Conservation (phyloP, 345 rosid species). For the Cardamine resedifolia region DNA sequence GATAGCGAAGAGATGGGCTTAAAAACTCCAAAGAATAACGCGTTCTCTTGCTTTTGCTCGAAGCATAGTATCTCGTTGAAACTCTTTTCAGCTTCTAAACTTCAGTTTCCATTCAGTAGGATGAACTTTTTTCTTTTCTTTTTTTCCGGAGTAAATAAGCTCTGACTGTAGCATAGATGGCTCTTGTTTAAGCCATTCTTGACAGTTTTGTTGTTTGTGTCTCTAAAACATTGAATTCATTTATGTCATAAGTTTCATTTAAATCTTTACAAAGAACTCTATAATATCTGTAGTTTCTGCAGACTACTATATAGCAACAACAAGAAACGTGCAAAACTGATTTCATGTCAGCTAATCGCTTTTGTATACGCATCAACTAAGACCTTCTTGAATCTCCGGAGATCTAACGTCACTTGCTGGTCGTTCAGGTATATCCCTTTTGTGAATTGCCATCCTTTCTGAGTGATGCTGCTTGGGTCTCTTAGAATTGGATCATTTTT, state of each 20-base stretch:
- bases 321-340: neutral
- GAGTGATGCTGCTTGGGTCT: slow-evolving; percentile 57
- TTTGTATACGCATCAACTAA: slow-evolving; percentile 50
- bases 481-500: slow-evolving; percentile 58
- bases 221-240: slow-evolving; percentile 29
- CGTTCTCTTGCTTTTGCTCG: slow-evolving; percentile 48
- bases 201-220: slow-evolving; percentile 13
- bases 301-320: slow-evolving; percentile 26
- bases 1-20: slow-evolving; percentile 50
- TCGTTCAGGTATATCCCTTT: slow-evolving; percentile 63
- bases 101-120: slow-evolving; percentile 11
- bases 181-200: slow-evolving; percentile 24
- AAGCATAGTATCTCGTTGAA: slow-evolving; percentile 40
- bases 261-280: slow-evolving; percentile 29
- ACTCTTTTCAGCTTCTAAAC: slow-evolving; percentile 13
- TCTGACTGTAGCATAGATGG: slow-evolving; percentile 25
- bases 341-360: slow-evolving; percentile 32
- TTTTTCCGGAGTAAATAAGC: slow-evolving; percentile 28
- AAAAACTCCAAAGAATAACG: slow-evolving; percentile 19
- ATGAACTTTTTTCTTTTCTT: too few relatives aligned
- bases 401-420: slow-evolving; percentile 60
- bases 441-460: slow-evolving; percentile 79
- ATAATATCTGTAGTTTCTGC: slow-evolving; percentile 15
- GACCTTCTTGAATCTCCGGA: slow-evolving; percentile 56
- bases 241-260: slow-evolving; percentile 17